A percentile compares a stretch with the other conserved stretches of the same genome.
Conservation (phyloP, 176 grass and related monocot genomes). For the Puya raimondii region DNA sequence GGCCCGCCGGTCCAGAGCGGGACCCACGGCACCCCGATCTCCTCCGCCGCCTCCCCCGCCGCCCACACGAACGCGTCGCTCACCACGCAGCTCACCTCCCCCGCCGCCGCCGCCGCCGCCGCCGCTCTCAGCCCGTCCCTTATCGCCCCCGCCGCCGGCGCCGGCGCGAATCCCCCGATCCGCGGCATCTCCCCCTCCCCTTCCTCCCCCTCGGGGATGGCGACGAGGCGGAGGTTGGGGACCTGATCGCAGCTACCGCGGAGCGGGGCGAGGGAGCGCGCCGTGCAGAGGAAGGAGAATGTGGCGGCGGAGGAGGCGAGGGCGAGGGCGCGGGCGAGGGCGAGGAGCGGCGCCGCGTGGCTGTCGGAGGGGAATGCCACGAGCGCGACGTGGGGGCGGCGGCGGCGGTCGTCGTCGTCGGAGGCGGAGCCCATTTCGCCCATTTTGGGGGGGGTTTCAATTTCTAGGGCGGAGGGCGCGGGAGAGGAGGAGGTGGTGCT, state of each 20-base stretch:
- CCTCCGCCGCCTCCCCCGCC: slow-evolving; percentile 32
- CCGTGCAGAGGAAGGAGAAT: slow-evolving; percentile 38
- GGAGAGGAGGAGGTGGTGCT: too few relatives aligned
- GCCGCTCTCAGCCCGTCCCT: slow-evolving; percentile 26
- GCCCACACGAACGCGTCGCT: slow-evolving; percentile 55
- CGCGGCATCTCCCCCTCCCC: too few relatives aligned
- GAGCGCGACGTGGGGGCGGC: slow-evolving; percentile 31
- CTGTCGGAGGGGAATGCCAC: slow-evolving; percentile 58
- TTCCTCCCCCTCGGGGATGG: slow-evolving; percentile 2
- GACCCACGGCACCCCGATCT: slow-evolving; percentile 23
- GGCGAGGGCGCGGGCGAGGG: slow-evolving; percentile 39
- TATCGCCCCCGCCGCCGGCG: slow-evolving; percentile 23
- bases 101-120: background rate
- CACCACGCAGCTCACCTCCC: slow-evolving; percentile 41
- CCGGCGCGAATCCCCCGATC: slow-evolving; percentile 40
- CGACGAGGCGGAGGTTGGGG: slow-evolving; percentile 32
- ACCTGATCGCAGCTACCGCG: background rate
- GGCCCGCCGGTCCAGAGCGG: slow-evolving; percentile 37
- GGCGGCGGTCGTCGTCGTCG: background rate
- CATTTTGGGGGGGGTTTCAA: too few relatives aligned
- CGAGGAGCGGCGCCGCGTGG: slow-evolving; percentile 36
- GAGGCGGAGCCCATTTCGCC: background rate
- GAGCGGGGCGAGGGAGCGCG: slow-evolving; percentile 9
- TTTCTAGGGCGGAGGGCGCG: too few relatives aligned
- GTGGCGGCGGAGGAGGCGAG: slow-evolving; percentile 18